Base-by-base conservation (phyloP, 1,139 yeast species). In the Magnusiomyces tetraspermus region DNA sequence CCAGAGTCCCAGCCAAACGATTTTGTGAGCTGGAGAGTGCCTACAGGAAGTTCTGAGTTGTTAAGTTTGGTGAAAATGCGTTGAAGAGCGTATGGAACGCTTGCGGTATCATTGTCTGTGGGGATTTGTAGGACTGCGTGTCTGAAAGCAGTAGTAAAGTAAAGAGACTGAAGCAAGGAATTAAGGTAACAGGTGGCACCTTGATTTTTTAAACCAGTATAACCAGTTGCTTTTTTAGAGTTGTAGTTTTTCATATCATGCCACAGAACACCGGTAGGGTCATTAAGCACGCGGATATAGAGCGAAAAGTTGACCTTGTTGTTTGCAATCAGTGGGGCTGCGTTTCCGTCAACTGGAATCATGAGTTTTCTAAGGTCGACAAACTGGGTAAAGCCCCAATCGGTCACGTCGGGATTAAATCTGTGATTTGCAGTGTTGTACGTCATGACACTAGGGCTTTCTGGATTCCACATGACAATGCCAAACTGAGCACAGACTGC, bases 101-200 rank as follows among this genome's bases (percentile, higher is more conserved):
- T 76, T 45, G 73, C 71, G 53, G 71, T 70, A 2, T 80, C 76
- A 51, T 71, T 70, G 43, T 77, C 80, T 0, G 96, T 86, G 1
- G 97, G 97, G 54, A 92, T 90, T 61, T 83, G 82, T 66, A 88
- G 90, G 1, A 92, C 98, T 57, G 89, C 78, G 63, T 82, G 80
- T 59, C 97, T 78, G 70, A 92, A 92, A 38, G 75, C 73, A 59
- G 82, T 83, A 1, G 98, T 92, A 63, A 89, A 87, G 66, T 77
- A 92, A 62, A 94, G 85, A 23, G 96, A 86, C 67, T 92, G 98
- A 53, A 92, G 71, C 55, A 92, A 74, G 1, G 97, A 90, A 67
- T 92, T 92, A 64, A 92, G 78, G 67, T 92, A 92, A 67, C 99
- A 92, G 0, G 99, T 92, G 2, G 98, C 99, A 56, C 98, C 98